Conservation (phyloP, 1,284 basidiomycete genomes). For the Sporisorium scitamineum region DNA sequence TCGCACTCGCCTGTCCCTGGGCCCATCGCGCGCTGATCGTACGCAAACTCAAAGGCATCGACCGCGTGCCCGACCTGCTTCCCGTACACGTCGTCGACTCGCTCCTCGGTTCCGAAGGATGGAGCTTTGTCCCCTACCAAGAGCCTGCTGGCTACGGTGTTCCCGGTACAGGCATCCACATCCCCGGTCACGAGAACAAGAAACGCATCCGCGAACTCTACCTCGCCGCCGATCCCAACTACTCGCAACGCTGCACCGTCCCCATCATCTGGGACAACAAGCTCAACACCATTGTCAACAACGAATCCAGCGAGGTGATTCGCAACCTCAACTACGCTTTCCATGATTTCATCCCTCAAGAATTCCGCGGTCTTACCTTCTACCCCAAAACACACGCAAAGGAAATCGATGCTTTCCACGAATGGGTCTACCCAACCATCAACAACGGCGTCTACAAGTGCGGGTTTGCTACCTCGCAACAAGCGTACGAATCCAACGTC, state of each 20-base stretch:
- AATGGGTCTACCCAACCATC: conserved; percentile 76
- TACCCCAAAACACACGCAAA: conserved; percentile 79
- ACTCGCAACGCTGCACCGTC: conserved; percentile 66
- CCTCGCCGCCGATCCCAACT: conserved; percentile 77
- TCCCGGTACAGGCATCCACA: conserved; percentile 57
- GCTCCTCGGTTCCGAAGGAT: conserved; percentile 83
- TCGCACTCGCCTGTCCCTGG: conserved; percentile 76
- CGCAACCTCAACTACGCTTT: conserved; percentile 81
- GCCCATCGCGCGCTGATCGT: conserved; percentile 90
- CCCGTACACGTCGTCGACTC: conserved; percentile 77
- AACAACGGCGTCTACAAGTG: conserved; percentile 79
- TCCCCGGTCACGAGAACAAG: conserved; percentile 69
- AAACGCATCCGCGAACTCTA: conserved; percentile 88
- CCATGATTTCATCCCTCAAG: conserved; percentile 61
- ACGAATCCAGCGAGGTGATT: conserved; percentile 75
- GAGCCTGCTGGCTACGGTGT: conserved; percentile 45
- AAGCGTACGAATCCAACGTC: conserved; percentile 85
- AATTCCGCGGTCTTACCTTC: conserved; percentile 54
- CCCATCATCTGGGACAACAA: conserved; percentile 98
- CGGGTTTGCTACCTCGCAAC: conserved; percentile 86
- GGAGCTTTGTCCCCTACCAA: conserved; percentile 79
- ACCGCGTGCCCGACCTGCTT: conserved; percentile 80
- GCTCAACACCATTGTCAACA: conserved; percentile 88
- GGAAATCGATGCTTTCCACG: conserved; percentile 88
- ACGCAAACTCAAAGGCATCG: conserved; percentile 89